phyloP scores from a whole-genome alignment of 2,329 filamentous ascomycete species.

The Zymoseptoria crescenta region DNA sequence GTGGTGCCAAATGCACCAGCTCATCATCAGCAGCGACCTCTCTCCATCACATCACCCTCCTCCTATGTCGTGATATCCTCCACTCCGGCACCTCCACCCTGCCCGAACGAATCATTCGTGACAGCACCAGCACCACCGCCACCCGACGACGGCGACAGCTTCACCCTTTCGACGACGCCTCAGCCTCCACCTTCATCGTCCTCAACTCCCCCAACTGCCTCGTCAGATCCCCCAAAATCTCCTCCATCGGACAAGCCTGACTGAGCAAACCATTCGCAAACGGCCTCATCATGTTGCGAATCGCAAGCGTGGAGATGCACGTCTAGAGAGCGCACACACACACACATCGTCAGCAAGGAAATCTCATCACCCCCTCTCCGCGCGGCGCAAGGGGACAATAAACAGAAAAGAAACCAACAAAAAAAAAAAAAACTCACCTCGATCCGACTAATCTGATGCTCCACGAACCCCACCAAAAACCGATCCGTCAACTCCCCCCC shows the following conservation, averaged over 20 bases:
- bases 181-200: conserved; percentile 17
- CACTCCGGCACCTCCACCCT: neutral
- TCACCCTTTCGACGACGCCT: neutral
- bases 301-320: conserved; percentile 67
- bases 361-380: neutral
- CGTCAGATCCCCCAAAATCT: conserved; percentile 57
- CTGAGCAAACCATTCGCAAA: conserved; percentile 60
- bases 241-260: conserved; percentile 68
- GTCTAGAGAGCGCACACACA: conserved; percentile 52
- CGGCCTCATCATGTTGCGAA: conserved; percentile 72
- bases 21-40: neutral
- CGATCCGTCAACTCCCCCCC: conserved; percentile 83
- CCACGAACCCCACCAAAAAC: conserved; percentile 81
- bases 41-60: neutral
- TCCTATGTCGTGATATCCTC: neutral
- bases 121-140: no score
- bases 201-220: conserved; percentile 57
- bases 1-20: neutral
- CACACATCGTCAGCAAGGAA: conserved; percentile 21
- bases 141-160: neutral
- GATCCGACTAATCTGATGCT: conserved; percentile 91
- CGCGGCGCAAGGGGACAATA: no score
- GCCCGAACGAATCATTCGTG: no score
- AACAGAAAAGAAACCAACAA: no score
- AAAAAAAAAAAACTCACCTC: conserved; percentile 59